Base-by-base conservation (phyloP, 768 basidiomycete genomes). In the Tulasnella sp. region DNA sequence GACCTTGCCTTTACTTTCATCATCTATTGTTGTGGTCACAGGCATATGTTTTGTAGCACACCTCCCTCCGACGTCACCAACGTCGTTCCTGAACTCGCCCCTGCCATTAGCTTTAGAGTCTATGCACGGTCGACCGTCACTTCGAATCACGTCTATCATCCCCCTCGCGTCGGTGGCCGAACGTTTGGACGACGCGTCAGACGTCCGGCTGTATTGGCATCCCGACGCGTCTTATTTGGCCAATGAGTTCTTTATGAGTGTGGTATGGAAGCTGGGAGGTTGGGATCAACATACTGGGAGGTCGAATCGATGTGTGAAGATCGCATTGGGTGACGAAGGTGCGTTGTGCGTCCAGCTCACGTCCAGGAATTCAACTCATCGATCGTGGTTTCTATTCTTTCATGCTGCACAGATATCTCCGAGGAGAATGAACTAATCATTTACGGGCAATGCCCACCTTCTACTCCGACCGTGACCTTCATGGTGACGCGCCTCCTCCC, bases 1-100 rank as follows among this genome's bases (percentile, higher is more conserved):
- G 29, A 49, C 19, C 30, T 50, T 25, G 49, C 46, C 21, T 4
- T n/a, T 50, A 19, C 10, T n/a, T n/a, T n/a, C n/a, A n/a, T n/a
- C n/a, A n/a, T n/a, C n/a, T 48, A 46, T 59, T 50, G 45, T 38
- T 38, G 22, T 7, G 8, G 7, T 25, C 34, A 56, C 27, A 59
- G 57, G 59, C 25, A 60, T 60, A 41, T 60, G 59, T 30, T 60
- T 60, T 41, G 50, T 60, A 19, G 59, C 59, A 4, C 59, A 53
- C 44, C 31, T 38, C 22, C 50, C 59, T 11, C 52, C 52, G 17
- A 51, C 42, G 19, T 60, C 59, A 45, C 59, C 59, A 10, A 60
- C 59, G 17, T 30, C 51, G 21, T 53, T 60, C 59, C 41, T 60
- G 2, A 44, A 25, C 27, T 44, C 29, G 8, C 59, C 59, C 43